A percentile compares a stretch with the other conserved stretches of the same genome.
phyloP scores from a whole-genome alignment of 2,329 filamentous ascomycete genomes.

The Botryotinia globosa region DNA sequence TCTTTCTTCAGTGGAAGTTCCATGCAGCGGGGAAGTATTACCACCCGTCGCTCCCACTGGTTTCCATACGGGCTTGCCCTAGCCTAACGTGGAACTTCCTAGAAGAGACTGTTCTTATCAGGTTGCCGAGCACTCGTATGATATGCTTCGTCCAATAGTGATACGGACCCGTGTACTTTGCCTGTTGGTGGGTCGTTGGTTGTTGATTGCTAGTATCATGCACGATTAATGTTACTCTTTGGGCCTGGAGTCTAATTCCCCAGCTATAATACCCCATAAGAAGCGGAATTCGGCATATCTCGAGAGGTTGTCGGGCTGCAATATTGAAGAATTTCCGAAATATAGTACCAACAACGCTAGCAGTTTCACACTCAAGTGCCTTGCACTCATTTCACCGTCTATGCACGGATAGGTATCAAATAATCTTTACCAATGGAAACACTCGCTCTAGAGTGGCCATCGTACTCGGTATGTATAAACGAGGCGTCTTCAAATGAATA shows the following conservation, averaged over 20 bases:
- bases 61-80: neutral
- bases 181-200: neutral
- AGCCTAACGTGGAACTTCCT: neutral
- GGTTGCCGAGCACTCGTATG: neutral
- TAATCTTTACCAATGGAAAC: neutral
- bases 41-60: neutral
- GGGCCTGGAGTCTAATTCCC: neutral
- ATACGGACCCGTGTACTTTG: neutral
- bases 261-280: neutral
- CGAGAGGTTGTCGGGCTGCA: neutral
- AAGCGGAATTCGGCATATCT: neutral
- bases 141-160: neutral
- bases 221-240: neutral
- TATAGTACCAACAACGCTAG: neutral
- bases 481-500: neutral
- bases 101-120: neutral
- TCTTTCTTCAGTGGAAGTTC: neutral
- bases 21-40: conserved; percentile 9
- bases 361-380: neutral
- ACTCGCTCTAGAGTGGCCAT: neutral
- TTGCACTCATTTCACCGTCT: neutral
- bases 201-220: neutral
- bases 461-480: neutral
- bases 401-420: neutral
- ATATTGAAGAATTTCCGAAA: conserved; percentile 4